phyloP scores from a whole-genome alignment of 352 stramenopile genomes.

The Phytopythium chamaehyphon region DNA sequence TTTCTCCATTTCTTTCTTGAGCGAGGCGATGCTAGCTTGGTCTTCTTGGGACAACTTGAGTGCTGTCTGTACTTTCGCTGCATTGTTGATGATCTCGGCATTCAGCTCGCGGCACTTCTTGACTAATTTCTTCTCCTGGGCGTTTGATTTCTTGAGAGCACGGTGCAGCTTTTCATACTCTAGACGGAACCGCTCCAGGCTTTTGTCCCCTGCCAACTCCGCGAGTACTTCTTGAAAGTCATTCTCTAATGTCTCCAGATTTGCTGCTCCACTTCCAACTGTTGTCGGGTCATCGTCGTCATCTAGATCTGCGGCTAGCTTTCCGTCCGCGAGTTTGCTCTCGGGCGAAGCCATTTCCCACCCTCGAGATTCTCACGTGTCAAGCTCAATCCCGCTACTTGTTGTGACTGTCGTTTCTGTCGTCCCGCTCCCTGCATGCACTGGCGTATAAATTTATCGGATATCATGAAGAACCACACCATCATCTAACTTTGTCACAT shows the following conservation, averaged over 20 bases:
- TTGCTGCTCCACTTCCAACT: constrained; percentile 21
- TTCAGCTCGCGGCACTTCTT: constrained; percentile 95
- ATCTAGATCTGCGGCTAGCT: constrained; percentile 31
- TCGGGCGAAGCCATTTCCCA: constrained; percentile 14
- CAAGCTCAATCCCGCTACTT: too few species aligned
- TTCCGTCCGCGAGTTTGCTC: constrained; percentile 45
- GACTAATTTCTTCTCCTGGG: constrained; percentile 94
- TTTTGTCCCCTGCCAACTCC: constrained; percentile 91
- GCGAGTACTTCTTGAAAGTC: constrained; percentile 93
- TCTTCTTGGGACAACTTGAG: constrained; percentile 94
- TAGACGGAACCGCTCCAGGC: constrained; percentile 90
- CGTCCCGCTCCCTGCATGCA: constrained; percentile 6
- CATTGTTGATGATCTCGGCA: constrained; percentile 95
- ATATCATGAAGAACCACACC: too few species aligned
- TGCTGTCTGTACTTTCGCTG: constrained; percentile 93
- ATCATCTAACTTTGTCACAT: too few species aligned
- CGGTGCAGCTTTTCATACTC: constrained; percentile 96
- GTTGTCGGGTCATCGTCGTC: constrained; percentile 1
- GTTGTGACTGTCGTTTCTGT: constrained; percentile 5
- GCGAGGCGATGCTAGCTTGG: constrained; percentile 87
- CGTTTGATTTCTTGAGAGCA: constrained; percentile 91
- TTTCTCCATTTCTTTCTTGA: constrained; percentile 97
- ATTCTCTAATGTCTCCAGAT: constrained; percentile 87
- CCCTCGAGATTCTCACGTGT: neutral
- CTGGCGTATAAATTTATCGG: too few species aligned